Evolutionary conservation across 257 asterid genomes (phyloP).

Genomic region (Haberlea rhodopensis): DNA sequence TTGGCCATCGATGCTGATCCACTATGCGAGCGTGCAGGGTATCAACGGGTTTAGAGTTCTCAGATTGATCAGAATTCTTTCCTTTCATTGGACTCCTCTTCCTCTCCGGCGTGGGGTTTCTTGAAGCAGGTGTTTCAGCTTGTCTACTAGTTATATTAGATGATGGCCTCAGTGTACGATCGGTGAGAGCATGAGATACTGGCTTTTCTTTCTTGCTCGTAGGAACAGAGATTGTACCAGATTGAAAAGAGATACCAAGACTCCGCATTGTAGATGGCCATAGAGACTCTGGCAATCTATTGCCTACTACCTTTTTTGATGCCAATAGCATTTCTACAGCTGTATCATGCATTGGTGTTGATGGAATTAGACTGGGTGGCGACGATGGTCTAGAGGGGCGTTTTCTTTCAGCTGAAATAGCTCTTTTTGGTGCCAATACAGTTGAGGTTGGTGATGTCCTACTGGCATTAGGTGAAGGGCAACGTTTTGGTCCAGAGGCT

Average conservation of each 20-base stretch:
- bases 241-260: constrained; percentile 70
- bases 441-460: constrained; percentile 41
- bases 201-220: constrained; percentile 60
- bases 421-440: constrained; percentile 55
- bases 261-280: constrained; percentile 88
- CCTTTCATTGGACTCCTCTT: constrained; percentile 66
- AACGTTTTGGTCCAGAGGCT: constrained; percentile 46
- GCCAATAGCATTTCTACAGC: constrained; percentile 42
- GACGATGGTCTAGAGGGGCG: constrained; percentile 56
- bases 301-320: constrained; percentile 49
- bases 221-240: constrained; percentile 58
- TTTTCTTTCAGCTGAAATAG: constrained; percentile 67
- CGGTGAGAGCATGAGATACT: constrained; percentile 40
- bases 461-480: constrained; percentile 51
- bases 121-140: constrained; percentile 42
- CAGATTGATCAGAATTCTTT: constrained; percentile 62
- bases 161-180: constrained; percentile 57
- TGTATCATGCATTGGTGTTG: constrained; percentile 72
- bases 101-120: constrained; percentile 76
- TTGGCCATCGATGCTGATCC: constrained; percentile 88
- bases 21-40: constrained; percentile 46
- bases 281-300: constrained; percentile 58
- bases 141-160: constrained; percentile 53
- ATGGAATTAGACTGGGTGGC: constrained; percentile 45
- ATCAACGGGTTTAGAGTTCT: constrained; percentile 80